A percentile compares a stretch with the other conserved stretches of the same genome.
Conservation (phyloP, 345 rosid species). For the Combretum micranthum region DNA sequence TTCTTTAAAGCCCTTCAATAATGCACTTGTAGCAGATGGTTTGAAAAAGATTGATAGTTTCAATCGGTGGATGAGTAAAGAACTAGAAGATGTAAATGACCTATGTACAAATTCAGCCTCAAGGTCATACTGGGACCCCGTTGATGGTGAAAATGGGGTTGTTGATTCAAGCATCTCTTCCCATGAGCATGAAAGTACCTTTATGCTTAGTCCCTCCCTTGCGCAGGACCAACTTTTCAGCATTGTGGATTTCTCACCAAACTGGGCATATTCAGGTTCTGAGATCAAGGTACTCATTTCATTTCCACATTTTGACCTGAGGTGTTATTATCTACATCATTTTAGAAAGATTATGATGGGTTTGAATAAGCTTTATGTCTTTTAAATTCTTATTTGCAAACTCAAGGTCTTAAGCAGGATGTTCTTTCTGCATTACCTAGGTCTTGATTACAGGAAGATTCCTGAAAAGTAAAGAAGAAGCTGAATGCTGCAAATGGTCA, state of each 20-base stretch:
- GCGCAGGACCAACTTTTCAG: slow-evolving; percentile 81
- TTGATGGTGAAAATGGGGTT: slow-evolving; percentile 49
- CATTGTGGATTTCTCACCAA: slow-evolving; percentile 80
- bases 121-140: slow-evolving; percentile 55
- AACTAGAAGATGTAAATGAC: slow-evolving; percentile 79
- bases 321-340: too few species aligned
- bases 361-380: not conserved
- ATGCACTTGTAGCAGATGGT: slow-evolving; percentile 45
- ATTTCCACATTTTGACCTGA: not conserved
- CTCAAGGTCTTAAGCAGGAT: too few species aligned
- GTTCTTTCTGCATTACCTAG: slow-evolving; percentile 26
- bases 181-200: slow-evolving; percentile 46
- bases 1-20: slow-evolving; percentile 38
- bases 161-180: slow-evolving; percentile 37
- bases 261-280: slow-evolving; percentile 60
- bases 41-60: slow-evolving; percentile 90
- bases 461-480: slow-evolving; percentile 51
- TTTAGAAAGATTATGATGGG: too few species aligned
- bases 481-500: slow-evolving; percentile 56
- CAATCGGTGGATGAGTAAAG: slow-evolving; percentile 89
- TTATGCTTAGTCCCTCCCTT: slow-evolving; percentile 59
- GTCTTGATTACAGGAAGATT: slow-evolving; percentile 71
- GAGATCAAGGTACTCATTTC: slow-evolving; percentile 55
- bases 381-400: too few species aligned
- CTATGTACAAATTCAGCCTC: slow-evolving; percentile 47